Base-by-base conservation (phyloP, 2,329 filamentous ascomycete species). In the Phoma sp. region DNA sequence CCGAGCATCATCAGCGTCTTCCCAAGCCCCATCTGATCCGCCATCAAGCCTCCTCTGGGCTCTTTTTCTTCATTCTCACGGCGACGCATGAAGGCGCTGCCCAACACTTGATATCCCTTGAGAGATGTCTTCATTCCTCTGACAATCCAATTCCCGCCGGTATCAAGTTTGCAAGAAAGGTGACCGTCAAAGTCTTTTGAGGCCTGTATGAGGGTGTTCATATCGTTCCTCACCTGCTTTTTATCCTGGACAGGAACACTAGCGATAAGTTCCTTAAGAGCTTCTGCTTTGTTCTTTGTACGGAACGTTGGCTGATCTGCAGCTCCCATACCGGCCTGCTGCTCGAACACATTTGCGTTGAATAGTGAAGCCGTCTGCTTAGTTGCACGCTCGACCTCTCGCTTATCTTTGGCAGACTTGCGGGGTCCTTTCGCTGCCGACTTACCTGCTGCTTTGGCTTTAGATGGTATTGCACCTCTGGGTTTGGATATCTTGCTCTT, bases 1-100 rank as follows among this genome's bases (percentile, higher is more conserved):
- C 66, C 68, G 6, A 77, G 56, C 63, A 71, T 76, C 70, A 74
- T 76, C 1, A 78, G 52, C 0, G 76, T 77, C 55, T 77, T 78
- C 0, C 76, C 76, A 1, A 78, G 60, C 6, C 76, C 76, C 76
- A 78, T 78, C 40, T 76, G 69, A 53, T 79, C 76, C 0, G 76
- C 76, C 37, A 79, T 64, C 31, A 80, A 68, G 7, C 77, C 77
- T 3, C 79, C 79, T 13, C 44, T 64, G 0, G 78, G 83, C 29
- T 67, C 51, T 0, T 70, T 33, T 0, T 21, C 9, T 1, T 57
- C 72, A 4, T 77, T 72, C 63, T 88, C 85, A 3, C 81, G 76
- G 3, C 70, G 62, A 0, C 82, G 63, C 84, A 88, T 87, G 74
- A 84, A 88, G 0, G 78, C 74, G 0, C 74, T 76, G 0, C 80